A percentile compares a stretch with the other conserved stretches of the same genome.
These are phyloP conservation scores for Saccharomyces hybrid DNA, from an alignment of 1,139 yeast genomes.

Conservation along the genomic window DNA sequence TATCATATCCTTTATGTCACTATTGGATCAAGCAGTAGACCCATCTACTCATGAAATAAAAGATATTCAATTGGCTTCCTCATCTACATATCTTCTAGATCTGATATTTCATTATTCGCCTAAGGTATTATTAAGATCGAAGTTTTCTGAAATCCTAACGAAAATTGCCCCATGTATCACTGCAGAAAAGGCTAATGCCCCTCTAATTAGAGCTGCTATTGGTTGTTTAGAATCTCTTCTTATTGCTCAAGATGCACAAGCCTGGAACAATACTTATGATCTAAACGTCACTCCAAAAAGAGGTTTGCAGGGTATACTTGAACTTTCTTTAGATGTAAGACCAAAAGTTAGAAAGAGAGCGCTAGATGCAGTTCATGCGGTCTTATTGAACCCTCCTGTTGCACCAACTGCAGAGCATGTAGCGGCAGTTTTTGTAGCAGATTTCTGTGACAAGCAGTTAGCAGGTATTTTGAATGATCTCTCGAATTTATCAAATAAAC, in stretches of 20 bases:
- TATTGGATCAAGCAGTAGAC: constrained; percentile 67
- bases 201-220: constrained; percentile 71
- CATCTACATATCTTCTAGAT: constrained; percentile 78
- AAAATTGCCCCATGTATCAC: constrained; percentile 78
- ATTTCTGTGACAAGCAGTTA: constrained; percentile 45
- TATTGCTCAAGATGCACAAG: constrained; percentile 67
- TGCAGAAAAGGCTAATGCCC: constrained; percentile 67
- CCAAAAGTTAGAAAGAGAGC: constrained; percentile 97
- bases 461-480: constrained; percentile 41
- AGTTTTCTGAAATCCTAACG: constrained; percentile 68
- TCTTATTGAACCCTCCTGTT: constrained; percentile 65
- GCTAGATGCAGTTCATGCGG: constrained; percentile 64
- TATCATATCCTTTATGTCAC: constrained; percentile 72
- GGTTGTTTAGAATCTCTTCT: constrained; percentile 79
- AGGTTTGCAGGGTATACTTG: constrained; percentile 73
- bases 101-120: constrained; percentile 72
- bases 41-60: constrained; percentile 43
- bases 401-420: constrained; percentile 77
- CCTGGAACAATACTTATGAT: constrained; percentile 54
- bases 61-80: constrained; percentile 58
- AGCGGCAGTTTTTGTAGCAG: constrained; percentile 63
- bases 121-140: constrained; percentile 54
- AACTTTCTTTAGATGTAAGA: constrained; percentile 75
- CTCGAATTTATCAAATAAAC: constrained; percentile 32
- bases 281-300: constrained; percentile 66